Conservation (phyloP, 1,139 yeast genomes). For the Kazachstania sp. region DNA sequence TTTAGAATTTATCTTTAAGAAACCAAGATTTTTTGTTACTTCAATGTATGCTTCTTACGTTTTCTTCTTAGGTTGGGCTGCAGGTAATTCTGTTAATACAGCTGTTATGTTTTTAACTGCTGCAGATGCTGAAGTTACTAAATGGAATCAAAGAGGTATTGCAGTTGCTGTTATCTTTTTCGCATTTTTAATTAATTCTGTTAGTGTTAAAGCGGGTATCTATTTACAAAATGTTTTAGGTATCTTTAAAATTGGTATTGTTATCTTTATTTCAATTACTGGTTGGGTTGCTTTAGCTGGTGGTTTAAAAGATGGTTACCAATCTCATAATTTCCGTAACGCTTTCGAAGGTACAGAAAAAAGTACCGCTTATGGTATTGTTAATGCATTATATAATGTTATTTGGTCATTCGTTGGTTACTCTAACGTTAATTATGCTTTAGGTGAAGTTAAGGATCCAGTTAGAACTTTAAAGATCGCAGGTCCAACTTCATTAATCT, state of each 20-base stretch:
- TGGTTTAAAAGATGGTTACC: constrained; percentile 44
- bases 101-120: constrained; percentile 46
- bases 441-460: constrained; percentile 70
- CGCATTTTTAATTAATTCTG: constrained; percentile 57
- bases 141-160: constrained; percentile 70
- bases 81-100: constrained; percentile 41
- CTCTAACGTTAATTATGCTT: constrained; percentile 72
- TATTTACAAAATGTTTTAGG: constrained; percentile 63
- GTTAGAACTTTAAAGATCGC: constrained; percentile 58
- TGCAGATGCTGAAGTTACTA: constrained; percentile 56
- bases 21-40: constrained; percentile 61
- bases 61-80: constrained; percentile 77
- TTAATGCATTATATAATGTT: constrained; percentile 68
- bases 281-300: constrained; percentile 82
- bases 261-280: constrained; percentile 58
- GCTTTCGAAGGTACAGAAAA: constrained; percentile 49
- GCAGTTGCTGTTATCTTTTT: constrained; percentile 69
- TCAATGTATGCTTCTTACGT: constrained; percentile 72
- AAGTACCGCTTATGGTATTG: constrained; percentile 70
- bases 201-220: constrained; percentile 57
- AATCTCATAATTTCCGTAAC: constrained; percentile 53
- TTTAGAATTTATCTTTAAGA: constrained; percentile 59
- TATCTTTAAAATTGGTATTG: constrained; percentile 59
- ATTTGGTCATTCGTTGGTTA: constrained; percentile 75
- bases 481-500: constrained; percentile 59